Base-by-base conservation (phyloP, 2,329 filamentous ascomycete species). In the Penicillium sp. region DNA sequence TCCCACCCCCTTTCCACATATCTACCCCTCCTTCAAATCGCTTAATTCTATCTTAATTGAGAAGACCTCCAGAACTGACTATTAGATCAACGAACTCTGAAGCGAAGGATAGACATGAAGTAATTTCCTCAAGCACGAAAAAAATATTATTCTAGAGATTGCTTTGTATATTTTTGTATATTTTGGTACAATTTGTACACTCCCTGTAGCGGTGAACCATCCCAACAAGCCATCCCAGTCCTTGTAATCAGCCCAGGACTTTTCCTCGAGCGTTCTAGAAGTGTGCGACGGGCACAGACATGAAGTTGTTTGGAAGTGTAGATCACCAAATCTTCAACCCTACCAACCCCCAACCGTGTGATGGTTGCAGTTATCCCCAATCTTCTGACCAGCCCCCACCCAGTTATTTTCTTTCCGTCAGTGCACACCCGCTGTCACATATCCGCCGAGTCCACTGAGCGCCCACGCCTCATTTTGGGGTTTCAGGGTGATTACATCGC, bases 401-500 rank as follows among this genome's bases (percentile, higher is more conserved):
- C n/a, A n/a, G n/a, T 55, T 19, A 44, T 44, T 44, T 31, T 25
- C 19, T 31, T 39, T 13, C 52, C 31, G 55, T 62, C 58, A 60
- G 58, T 59, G 58, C 55, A 48, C 53, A 59, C 49, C 62, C 60
- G 59, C 60, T 65, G 63, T 64, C 65, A 66, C 62, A 61, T 61
- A 52, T 49, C 43, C 49, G 47, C 36, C 57, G 49, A 38, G 23
- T 43, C 38, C 50, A 35, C 56, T 53, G 55, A 56, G 45, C 23
- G 8, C 19, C 27, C 43, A 55, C 54, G 55, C 59, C 58, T 63
- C 53, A 51, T 49, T 57, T 29, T 41, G 42, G 41, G 33, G 63
- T 65, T 67, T 66, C 63, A 67, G 62, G 62, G 56, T 65, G 51
- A 62, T 63, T 61, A 60, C 59, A 59, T 63, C 54, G 25, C 61